A percentile compares a stretch with the other conserved stretches of the same genome.
These are phyloP conservation scores for Didymella pinodella DNA, from an alignment of 2,329 filamentous ascomycete species.

Conservation along the genomic window DNA sequence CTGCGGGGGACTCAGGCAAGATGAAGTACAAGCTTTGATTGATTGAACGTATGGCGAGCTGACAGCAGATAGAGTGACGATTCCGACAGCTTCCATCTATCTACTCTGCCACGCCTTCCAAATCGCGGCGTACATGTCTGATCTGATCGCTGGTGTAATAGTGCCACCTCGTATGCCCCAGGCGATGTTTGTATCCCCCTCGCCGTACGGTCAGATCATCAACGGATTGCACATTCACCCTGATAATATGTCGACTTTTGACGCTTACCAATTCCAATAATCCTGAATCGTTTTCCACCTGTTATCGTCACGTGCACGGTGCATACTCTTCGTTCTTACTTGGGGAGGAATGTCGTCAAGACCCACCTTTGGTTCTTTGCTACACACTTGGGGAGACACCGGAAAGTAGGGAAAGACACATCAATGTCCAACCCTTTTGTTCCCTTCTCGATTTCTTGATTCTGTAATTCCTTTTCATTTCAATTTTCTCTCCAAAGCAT, in stretches of 20 bases:
- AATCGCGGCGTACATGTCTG: neutral
- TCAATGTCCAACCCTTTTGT: neutral
- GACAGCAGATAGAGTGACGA: neutral
- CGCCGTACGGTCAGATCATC: neutral
- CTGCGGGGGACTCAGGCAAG: neutral
- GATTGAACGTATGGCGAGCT: neutral
- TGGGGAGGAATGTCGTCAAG: neutral
- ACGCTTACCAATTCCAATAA: neutral
- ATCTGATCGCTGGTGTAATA: neutral
- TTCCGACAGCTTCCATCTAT: conserved; percentile 1
- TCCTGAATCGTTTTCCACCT: neutral
- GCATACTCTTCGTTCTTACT: neutral
- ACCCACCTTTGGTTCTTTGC: neutral
- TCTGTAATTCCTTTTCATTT: neutral
- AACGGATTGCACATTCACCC: neutral
- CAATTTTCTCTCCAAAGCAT: neutral
- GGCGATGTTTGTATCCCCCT: neutral
- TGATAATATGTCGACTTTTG: conserved; percentile 1
- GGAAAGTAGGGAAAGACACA: neutral
- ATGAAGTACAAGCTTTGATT: conserved; percentile 1
- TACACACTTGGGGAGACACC: neutral
- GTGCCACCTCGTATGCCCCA: neutral
- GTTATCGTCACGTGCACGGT: neutral
- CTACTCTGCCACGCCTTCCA: conserved; percentile 6
- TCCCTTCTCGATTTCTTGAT: neutral